Conservation (phyloP, 805 yeast species). For the Candida stauntonica region DNA sequence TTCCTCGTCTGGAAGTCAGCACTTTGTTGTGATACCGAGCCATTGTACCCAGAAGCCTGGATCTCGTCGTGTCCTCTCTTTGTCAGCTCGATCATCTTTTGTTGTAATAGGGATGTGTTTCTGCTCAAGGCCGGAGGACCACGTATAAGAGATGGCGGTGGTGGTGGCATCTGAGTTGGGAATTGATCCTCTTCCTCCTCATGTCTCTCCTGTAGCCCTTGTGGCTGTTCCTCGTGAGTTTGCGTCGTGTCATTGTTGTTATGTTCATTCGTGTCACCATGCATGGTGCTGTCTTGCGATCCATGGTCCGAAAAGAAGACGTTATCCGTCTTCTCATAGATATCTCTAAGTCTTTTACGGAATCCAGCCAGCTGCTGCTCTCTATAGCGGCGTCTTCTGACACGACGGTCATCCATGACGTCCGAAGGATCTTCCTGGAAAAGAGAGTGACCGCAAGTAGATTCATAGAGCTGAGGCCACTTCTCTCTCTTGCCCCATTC, state of each 20-base stretch:
- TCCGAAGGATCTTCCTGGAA: slow-evolving; percentile 60
- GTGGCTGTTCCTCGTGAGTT: background rate
- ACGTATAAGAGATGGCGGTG: slow-evolving; percentile 9
- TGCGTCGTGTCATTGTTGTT: slow-evolving; percentile 2
- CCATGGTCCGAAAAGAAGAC: slow-evolving; percentile 2
- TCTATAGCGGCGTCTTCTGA: slow-evolving; percentile 27
- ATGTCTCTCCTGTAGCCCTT: background rate
- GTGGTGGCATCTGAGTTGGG: slow-evolving; percentile 21
- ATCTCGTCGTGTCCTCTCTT: slow-evolving; percentile 43
- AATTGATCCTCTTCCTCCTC: background rate
- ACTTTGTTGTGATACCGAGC: slow-evolving; percentile 29
- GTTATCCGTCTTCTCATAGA: slow-evolving; percentile 10
- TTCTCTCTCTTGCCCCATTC: slow-evolving; percentile 60
- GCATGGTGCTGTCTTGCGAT: slow-evolving; percentile 10
- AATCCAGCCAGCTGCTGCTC: slow-evolving; percentile 34
- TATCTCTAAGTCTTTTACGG: slow-evolving; percentile 31
- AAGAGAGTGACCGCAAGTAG: slow-evolving; percentile 71
- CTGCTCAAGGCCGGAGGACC: slow-evolving; percentile 15
- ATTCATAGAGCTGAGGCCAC: slow-evolving; percentile 58
- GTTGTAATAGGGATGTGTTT: slow-evolving; percentile 18
- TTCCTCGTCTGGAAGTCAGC: slow-evolving; percentile 37
- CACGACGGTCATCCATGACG: slow-evolving; percentile 36
- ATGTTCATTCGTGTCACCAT: slow-evolving; percentile 3
- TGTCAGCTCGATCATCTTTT: slow-evolving; percentile 20
- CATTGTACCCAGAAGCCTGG: slow-evolving; percentile 58